Conservation (phyloP, 306 rosid species). For the Glycine latifolia region DNA sequence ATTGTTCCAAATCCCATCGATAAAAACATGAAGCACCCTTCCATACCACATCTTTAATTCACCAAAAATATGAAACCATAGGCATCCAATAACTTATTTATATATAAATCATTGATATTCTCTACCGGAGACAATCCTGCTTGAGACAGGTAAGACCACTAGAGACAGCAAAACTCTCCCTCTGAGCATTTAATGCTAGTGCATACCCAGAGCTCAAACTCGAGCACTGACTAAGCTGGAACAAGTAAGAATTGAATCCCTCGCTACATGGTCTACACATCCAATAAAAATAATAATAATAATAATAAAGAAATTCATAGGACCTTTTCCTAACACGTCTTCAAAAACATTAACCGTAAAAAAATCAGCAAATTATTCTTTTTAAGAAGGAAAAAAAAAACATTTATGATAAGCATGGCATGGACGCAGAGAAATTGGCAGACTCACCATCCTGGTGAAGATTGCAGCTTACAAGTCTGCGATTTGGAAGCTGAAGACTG, state of each 20-base stretch:
- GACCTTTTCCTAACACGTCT: neutral
- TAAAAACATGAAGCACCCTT: neutral
- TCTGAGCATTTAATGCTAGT: neutral
- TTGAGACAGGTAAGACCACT: no score
- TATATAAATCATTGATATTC: no score
- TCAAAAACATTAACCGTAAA: slow-evolving; percentile 6
- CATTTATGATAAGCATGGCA: neutral
- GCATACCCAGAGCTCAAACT: neutral
- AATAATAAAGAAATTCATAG: neutral
- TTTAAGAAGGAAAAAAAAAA: neutral
- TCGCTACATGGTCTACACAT: no score
- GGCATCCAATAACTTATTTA: neutral
- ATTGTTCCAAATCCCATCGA: neutral
- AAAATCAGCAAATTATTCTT: neutral
- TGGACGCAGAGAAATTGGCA: neutral
- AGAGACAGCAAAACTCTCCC: no score
- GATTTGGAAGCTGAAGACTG: slow-evolving; percentile 39
- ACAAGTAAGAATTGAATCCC: no score
- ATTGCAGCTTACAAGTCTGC: slow-evolving; percentile 45
- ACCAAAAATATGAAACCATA: slow-evolving; percentile 26
- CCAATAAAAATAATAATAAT: no score
- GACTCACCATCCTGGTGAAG: slow-evolving; percentile 34
- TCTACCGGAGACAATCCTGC: no score
- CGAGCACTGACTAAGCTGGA: neutral
- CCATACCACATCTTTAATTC: slow-evolving; percentile 2